phyloP scores from a whole-genome alignment of 2,329 filamentous ascomycete genomes.

The Colletotrichum echinochloae region DNA sequence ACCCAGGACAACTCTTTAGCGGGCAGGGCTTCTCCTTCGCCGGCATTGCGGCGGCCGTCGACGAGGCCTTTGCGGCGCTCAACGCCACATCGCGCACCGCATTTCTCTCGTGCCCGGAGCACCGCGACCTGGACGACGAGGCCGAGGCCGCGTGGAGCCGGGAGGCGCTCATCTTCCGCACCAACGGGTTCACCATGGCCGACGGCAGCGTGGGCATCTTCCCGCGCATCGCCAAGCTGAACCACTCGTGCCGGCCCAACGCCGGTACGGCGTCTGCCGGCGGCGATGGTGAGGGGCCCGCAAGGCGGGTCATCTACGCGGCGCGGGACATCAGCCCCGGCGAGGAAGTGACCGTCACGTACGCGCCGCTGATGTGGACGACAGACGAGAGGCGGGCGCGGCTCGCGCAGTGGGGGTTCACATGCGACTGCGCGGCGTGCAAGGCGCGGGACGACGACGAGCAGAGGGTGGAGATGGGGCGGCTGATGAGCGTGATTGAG shows the following conservation, averaged over 20 bases:
- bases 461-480: conserved; percentile 47
- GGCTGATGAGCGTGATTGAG: conserved; percentile 49
- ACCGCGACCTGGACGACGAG: conserved; percentile 42
- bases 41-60: conserved; percentile 50
- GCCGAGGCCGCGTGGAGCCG: conserved; percentile 42
- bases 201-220: conserved; percentile 49
- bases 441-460: conserved; percentile 46
- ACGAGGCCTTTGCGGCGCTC: conserved; percentile 40
- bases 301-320: conserved; percentile 52
- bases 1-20: conserved; percentile 45
- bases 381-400: conserved; percentile 47
- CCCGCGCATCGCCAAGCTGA: conserved; percentile 52
- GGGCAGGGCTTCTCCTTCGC: conserved; percentile 48
- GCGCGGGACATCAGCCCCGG: conserved; percentile 47
- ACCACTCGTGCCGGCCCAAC: conserved; percentile 56
- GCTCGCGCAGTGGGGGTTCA: conserved; percentile 46
- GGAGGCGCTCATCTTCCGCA: conserved; percentile 52
- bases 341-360: conserved; percentile 52
- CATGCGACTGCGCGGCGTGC: conserved; percentile 51
- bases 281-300: neutral
- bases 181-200: conserved; percentile 53
- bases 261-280: conserved; percentile 45
- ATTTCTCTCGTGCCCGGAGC: conserved; percentile 48
- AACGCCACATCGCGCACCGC: conserved; percentile 44
- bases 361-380: conserved; percentile 50